A percentile compares a stretch with the other conserved stretches of the same genome.
phyloP scores from a whole-genome alignment of 768 basidiomycete genomes.

The Calocera viscosa region DNA sequence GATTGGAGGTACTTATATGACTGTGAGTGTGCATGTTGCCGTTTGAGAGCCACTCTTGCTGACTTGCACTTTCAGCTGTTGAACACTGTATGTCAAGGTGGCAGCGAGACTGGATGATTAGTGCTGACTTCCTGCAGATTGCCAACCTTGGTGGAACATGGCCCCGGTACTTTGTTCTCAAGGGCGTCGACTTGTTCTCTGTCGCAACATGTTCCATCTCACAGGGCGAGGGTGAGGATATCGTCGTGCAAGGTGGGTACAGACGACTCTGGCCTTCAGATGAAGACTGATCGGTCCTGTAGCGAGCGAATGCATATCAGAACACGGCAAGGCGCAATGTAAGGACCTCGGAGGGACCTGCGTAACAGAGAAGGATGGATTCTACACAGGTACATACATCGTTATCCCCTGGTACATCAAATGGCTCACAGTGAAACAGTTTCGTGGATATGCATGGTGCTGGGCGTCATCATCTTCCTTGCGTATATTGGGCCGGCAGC shows the following conservation, averaged over 20 bases:
- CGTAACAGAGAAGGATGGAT: slow-evolving; percentile 77
- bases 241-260: slow-evolving; percentile 31
- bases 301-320: slow-evolving; percentile 86
- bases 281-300: background rate
- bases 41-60: slow-evolving; percentile 5
- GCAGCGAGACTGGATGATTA: background rate
- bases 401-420: background rate
- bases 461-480: slow-evolving; percentile 64
- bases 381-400: slow-evolving; percentile 42
- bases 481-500: slow-evolving; percentile 75
- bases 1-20: slow-evolving; percentile 99
- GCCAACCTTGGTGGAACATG: slow-evolving; percentile 96
- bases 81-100: slow-evolving; percentile 55
- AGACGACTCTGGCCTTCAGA: slow-evolving; percentile 33
- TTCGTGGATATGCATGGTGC: slow-evolving; percentile 58
- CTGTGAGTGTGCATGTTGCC: slow-evolving; percentile 41
- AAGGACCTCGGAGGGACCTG: slow-evolving; percentile 64
- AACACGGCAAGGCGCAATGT: slow-evolving; percentile 74
- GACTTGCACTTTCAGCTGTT: slow-evolving; percentile 45
- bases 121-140: background rate
- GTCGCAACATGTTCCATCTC: slow-evolving; percentile 70
- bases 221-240: slow-evolving; percentile 24
- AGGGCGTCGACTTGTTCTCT: slow-evolving; percentile 83
- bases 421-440: slow-evolving; percentile 26
- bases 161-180: slow-evolving; percentile 94